These are phyloP conservation scores for Aegilops sharonensis DNA, from an alignment of 176 grass and related monocot species.

Conservation along the genomic window DNA sequence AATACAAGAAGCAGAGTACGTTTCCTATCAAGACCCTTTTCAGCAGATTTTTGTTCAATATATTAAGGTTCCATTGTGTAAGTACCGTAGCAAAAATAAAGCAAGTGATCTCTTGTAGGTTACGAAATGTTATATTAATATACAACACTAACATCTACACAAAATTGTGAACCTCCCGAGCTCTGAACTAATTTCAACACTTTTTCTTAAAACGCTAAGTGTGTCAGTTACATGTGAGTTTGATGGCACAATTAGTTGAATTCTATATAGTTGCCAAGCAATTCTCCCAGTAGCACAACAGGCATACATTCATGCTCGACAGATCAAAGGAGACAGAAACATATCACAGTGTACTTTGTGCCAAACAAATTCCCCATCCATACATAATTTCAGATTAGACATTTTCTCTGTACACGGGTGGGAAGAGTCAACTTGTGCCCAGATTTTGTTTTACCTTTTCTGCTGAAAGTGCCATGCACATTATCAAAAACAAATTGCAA, in stretches of 20 bases:
- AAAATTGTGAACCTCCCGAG: background rate
- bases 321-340: no score
- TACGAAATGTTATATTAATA: background rate
- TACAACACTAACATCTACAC: background rate
- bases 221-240: background rate
- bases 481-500: background rate
- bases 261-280: background rate
- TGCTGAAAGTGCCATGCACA: background rate
- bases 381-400: no score
- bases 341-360: no score
- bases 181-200: background rate
- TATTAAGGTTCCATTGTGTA: no score
- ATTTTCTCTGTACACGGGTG: constrained; percentile 37
- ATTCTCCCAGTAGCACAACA: no score
- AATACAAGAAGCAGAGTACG: no score
- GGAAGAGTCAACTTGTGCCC: constrained; percentile 68
- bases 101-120: no score
- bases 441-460: constrained; percentile 77
- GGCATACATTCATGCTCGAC: no score
- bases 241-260: background rate
- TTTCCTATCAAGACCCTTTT: no score
- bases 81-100: no score
- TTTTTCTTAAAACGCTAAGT: background rate
- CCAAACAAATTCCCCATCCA: no score
- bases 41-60: no score